Evolutionary conservation across 345 rosid genomes (phyloP), one percentile per base, ranked within the genome.

Genomic region (Trapa bicornis): DNA sequence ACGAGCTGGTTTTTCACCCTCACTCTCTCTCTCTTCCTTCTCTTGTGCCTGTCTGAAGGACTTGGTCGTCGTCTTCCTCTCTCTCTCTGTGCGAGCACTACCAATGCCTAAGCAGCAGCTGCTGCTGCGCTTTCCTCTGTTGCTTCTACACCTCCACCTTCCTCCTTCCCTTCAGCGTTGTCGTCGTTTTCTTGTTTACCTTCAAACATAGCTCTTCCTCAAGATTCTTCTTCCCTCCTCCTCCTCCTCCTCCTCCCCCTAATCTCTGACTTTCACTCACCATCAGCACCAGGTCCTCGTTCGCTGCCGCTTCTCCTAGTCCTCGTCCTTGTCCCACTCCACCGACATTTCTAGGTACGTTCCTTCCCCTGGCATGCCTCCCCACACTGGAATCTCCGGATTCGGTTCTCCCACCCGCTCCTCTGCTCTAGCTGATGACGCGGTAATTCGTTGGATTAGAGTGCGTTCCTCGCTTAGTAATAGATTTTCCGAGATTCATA

Each of bases 261-360:
- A 11, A 41, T 22, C 61, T 39, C 62, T 8, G 7, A 41, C 43
- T 41, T 41, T 22, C 60, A 52, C 57, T 6, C 56, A 10, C 56
- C 2, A 16, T 6, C 56, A 10, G 3, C 57, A 15, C 29, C 57
- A 15, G 45, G 4, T 41, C 63, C 32, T 10, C 52, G 42, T 14
- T 36, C 56, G 48, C 43, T 37, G 14, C 14, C 29, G 29, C 29
- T 22, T 22, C 29, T 22, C 29, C 29, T 22, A 22, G 29, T 43
- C 65, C 68, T 56, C 53, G 33, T 74, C 71, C 76, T 37, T 37
- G 54, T 71, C 37, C 83, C 67, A 45, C 67, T 57, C 43, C 72
- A 70, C 32, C 38, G 65, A 3, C 63, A 58, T 58, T 37, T 37
- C 47, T 45, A 69, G 64, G 72, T 3, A 48, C 60, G 6, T 61